Evolutionary conservation across 352 stramenopile species (phyloP).

Genomic region (Peronospora belbahrii): DNA sequence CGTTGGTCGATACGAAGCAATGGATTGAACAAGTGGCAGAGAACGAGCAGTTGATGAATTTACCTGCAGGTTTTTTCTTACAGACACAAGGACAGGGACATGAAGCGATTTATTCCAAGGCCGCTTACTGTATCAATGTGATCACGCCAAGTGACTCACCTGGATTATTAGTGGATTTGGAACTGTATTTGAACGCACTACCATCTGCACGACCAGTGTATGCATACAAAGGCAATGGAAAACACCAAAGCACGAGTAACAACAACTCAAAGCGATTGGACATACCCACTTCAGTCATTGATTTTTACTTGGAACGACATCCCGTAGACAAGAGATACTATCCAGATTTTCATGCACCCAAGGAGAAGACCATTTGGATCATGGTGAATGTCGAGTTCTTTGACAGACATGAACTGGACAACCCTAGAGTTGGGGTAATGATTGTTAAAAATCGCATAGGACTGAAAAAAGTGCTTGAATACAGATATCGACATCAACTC

Average conservation of each 20-base stretch:
- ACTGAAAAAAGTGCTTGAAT: conserved; percentile 78
- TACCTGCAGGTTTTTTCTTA: conserved; percentile 58
- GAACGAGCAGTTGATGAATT: conserved; percentile 19
- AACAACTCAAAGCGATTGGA: conserved; percentile 20
- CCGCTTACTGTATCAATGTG: conserved; percentile 75
- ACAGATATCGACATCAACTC: conserved; percentile 61
- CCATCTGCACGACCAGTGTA: conserved; percentile 60
- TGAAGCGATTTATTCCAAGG: conserved; percentile 45
- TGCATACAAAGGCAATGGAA: conserved; percentile 27
- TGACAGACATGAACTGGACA: conserved; percentile 62
- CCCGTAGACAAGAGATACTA: conserved; percentile 73
- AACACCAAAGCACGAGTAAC: conserved; percentile 16
- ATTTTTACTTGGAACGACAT: conserved; percentile 72
- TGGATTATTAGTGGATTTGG: conserved; percentile 56
- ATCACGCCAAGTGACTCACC: conserved; percentile 51
- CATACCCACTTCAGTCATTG: conserved; percentile 66
- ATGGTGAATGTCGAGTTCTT: conserved; percentile 85
- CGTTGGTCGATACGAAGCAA: conserved; percentile 9
- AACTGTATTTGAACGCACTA: conserved; percentile 63
- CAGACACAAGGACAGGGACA: conserved; percentile 66
- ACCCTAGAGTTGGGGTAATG: conserved; percentile 70
- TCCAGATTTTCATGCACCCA: conserved; percentile 34
- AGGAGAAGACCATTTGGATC: conserved; percentile 78
- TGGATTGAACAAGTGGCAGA: conserved; percentile 14
- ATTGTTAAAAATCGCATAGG: conserved; percentile 78